Evolutionary conservation across 148 eudicot genomes (phyloP).

Genomic region (Amaranthus palmeri): DNA sequence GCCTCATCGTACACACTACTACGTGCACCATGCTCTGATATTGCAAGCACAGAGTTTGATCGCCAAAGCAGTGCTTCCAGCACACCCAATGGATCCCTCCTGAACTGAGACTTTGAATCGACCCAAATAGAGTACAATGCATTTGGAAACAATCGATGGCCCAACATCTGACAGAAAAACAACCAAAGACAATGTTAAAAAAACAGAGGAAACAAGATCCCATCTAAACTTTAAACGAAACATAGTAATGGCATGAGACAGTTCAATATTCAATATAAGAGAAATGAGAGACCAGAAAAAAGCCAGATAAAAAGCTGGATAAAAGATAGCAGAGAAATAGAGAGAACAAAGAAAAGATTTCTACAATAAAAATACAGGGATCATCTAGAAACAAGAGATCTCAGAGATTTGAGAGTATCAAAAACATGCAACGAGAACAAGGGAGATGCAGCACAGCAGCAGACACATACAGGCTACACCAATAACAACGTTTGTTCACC

Average conservation of each 20-base stretch:
- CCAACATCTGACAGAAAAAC: conserved; percentile 59
- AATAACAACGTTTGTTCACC: no score
- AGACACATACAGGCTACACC: no score
- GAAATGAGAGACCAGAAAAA: not conserved
- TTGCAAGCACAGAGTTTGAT: conserved; percentile 67
- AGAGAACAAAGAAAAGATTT: no score
- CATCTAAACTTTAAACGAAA: not conserved
- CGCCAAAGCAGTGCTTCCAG: conserved; percentile 92
- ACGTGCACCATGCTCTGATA: conserved; percentile 96
- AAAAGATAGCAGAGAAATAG: no score
- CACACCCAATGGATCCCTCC: conserved; percentile 94
- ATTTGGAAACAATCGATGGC: conserved; percentile 86
- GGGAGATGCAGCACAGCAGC: no score
- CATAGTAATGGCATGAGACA: not conserved
- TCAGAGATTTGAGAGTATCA: no score
- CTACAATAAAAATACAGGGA: no score
- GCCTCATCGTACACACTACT: conserved; percentile 98
- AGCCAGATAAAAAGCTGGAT: not conserved
- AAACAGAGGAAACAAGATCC: conserved; percentile 1
- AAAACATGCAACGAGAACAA: no score
- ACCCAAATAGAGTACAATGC: conserved; percentile 90
- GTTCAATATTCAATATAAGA: not conserved
- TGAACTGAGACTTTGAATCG: conserved; percentile 92
- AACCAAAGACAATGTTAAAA: not conserved
- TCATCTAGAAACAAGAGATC: no score